Conservation (phyloP, 768 basidiomycete species). For the Boletus speciosus region DNA sequence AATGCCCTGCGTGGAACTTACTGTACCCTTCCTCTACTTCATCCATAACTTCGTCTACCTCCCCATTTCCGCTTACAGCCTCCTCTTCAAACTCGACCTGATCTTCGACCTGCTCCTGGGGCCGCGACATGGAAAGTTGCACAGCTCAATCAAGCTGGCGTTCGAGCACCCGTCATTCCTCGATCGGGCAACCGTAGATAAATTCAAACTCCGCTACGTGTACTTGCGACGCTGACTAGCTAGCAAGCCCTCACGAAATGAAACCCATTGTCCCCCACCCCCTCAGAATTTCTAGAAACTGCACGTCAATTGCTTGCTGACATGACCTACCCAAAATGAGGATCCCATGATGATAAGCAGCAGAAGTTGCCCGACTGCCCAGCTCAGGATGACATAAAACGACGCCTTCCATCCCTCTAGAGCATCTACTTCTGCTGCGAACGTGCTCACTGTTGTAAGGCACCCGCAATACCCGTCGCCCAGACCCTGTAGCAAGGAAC, state of each 20-base stretch:
- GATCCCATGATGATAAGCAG: constrained; percentile 73
- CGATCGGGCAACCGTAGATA: constrained; percentile 25
- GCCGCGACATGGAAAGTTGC: constrained; percentile 36
- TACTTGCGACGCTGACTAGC: background rate
- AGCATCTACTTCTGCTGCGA: constrained; percentile 72
- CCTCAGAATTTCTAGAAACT: constrained; percentile 30
- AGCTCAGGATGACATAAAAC: constrained; percentile 68
- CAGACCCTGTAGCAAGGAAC: constrained; percentile 76
- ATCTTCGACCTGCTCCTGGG: constrained; percentile 41
- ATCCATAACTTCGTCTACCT: constrained; percentile 80
- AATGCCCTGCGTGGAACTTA: constrained; percentile 41
- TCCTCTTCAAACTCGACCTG: constrained; percentile 61
- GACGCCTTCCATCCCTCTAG: constrained; percentile 56
- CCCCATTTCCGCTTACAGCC: constrained; percentile 50
- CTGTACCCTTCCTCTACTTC: constrained; percentile 68
- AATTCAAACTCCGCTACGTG: constrained; percentile 31
- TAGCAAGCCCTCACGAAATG: background rate
- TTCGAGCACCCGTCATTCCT: constrained; percentile 16
- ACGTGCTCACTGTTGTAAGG: constrained; percentile 91
- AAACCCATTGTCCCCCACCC: background rate
- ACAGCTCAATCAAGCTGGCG: constrained; percentile 25
- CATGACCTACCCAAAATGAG: constrained; percentile 49
- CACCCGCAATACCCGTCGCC: constrained; percentile 94
- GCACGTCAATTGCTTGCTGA: constrained; percentile 49
- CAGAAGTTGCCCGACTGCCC: constrained; percentile 63